phyloP scores from a whole-genome alignment of 2,329 filamentous ascomycete species.

The Zasmidium angulare region DNA sequence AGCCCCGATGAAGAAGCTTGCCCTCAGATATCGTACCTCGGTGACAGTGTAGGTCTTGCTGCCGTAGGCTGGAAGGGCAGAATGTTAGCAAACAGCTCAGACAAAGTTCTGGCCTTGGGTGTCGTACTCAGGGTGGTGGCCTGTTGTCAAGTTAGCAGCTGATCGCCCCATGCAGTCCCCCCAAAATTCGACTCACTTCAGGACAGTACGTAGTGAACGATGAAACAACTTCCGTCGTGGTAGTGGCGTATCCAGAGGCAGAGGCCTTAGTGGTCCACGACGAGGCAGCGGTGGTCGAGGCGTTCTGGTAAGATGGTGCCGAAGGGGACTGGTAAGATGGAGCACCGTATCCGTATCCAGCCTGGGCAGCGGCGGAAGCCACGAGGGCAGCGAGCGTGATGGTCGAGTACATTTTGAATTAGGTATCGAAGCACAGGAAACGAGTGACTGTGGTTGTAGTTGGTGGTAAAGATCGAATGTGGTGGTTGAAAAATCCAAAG shows the following conservation, averaged over 20 bases:
- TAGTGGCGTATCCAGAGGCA: constrained; percentile 7
- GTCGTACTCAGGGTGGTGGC: constrained; percentile 64
- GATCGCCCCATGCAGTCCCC: too few species aligned
- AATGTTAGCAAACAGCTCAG: too few species aligned
- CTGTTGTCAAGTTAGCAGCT: neutral
- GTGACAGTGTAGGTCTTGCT: constrained; percentile 68
- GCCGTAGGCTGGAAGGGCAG: too few species aligned
- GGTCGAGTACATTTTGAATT: neutral
- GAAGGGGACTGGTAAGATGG: neutral
- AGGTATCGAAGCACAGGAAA: neutral
- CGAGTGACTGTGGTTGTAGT: neutral
- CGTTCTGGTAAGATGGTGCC: neutral
- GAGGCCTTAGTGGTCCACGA: neutral
- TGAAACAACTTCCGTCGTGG: constrained; percentile 63
- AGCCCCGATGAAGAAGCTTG: too few species aligned
- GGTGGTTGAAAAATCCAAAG: neutral
- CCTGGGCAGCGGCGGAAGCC: neutral
- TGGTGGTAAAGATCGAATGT: neutral
- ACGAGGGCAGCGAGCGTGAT: neutral
- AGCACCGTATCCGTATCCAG: neutral
- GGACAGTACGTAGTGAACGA: constrained; percentile 71
- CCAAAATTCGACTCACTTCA: constrained; percentile 19
- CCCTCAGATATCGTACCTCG: too few species aligned
- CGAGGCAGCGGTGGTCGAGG: neutral
- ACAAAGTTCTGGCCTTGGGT: too few species aligned